Base-by-base conservation (phyloP, 2,329 filamentous ascomycete species). In the Zymoseptoria ardabiliae region DNA sequence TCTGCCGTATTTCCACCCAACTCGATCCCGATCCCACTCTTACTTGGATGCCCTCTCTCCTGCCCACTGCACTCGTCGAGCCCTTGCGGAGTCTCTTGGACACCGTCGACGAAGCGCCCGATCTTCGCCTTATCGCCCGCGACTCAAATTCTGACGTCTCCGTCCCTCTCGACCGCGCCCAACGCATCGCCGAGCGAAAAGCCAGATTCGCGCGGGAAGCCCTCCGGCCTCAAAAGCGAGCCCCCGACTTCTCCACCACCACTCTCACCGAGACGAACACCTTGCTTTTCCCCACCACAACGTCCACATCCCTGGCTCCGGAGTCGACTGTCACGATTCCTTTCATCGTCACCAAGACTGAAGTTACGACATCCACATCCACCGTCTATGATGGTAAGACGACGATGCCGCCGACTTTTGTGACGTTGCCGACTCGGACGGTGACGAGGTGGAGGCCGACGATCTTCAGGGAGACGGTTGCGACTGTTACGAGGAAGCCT, bases 211-310 rank as follows among this genome's bases (percentile, higher is more conserved):
- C 63, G 10, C 55, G 20, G 13, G 50, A 51, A 51, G 50, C 50
- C 50, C 20, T 21, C 2, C 20, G 11, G 28, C 9, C 55, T 53
- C 61, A 66, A n/a, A 68, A 63, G 53, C 70, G 73, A 51, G 71
- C 69, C 67, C 70, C 17, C 22, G 73, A 75, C 53, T 61, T 64
- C 30, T 66, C 70, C 50, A 70, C 69, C 9, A 63, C 71, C 13
- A 69, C 69, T 6, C 58, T 73, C 48, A 74, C 71, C 4, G 71
- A 65, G 11, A 66, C 67, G 11, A 65, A 72, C 54, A 71, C 71
- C 4, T 55, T 61, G 6, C 53, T 71, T 45, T 75, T 66, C 55
- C 23, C 54, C 3, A 72, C 69, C 2, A 50, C 52, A 17, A 65
- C 63, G 17, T 59, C 57, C 11, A 53, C 48, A 19, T 20, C 21